Conservation (phyloP, 1,139 yeast genomes). For the Meyerozyma smithsonii region DNA sequence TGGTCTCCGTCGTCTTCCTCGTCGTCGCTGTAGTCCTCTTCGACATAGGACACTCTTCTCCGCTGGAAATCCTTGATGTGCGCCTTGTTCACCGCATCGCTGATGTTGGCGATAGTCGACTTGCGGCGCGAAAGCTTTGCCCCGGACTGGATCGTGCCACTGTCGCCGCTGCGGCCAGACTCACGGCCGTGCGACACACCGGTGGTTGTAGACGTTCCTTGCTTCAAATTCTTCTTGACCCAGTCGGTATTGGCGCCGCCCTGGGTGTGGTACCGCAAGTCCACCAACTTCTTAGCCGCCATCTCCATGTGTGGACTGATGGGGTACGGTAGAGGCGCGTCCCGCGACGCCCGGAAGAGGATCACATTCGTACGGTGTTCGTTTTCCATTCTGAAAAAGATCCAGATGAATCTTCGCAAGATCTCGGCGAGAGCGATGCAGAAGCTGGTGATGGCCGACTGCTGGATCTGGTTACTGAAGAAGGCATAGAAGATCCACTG, state of each 20-base stretch:
- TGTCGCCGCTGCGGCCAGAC: background rate
- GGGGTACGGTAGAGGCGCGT: conserved; percentile 78
- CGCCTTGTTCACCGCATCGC: conserved; percentile 68
- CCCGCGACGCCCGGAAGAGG: conserved; percentile 80
- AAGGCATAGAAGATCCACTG: conserved; percentile 86
- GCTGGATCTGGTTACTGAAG: conserved; percentile 73
- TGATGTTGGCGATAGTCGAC: conserved; percentile 40
- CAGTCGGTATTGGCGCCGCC: conserved; percentile 4
- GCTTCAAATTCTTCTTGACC: conserved; percentile 4
- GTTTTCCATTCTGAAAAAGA: conserved; percentile 87
- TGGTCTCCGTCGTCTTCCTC: conserved; percentile 35
- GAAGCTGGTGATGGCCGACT: conserved; percentile 87
- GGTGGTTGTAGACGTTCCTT: conserved; percentile 1
- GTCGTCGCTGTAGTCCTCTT: conserved; percentile 33
- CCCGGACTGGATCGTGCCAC: conserved; percentile 4
- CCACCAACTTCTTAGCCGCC: conserved; percentile 39
- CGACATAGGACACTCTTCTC: conserved; percentile 30
- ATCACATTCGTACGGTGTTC: conserved; percentile 91
- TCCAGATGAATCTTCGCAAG: conserved; percentile 80
- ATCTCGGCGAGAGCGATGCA: conserved; percentile 78
- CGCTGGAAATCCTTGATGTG: conserved; percentile 90
- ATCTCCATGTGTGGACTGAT: conserved; percentile 32
- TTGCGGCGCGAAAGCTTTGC: conserved; percentile 21
- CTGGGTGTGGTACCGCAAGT: conserved; percentile 21
- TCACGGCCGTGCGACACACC: background rate